Percentiles rank a stretch among this genome's conserved stretches.
These are phyloP conservation scores for Suillus fuscotomentosus DNA, from an alignment of 768 basidiomycete genomes.

Conservation along the genomic window DNA sequence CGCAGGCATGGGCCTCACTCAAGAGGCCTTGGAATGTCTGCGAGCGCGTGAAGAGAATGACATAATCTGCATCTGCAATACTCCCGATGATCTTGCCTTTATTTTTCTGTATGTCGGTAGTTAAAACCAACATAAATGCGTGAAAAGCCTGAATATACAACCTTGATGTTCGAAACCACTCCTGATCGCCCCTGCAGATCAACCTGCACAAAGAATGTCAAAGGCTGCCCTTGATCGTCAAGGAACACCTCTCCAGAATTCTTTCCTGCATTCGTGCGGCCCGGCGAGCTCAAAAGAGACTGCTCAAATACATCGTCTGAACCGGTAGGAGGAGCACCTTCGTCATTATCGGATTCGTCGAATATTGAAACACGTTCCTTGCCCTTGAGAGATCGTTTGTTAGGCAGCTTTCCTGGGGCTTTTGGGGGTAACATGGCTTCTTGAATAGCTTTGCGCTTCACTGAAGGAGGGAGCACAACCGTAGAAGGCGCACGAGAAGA, in stretches of 20 bases:
- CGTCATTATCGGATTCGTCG: conserved; percentile 14
- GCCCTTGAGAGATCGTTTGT: conserved; percentile 25
- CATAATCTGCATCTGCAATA: conserved; percentile 58
- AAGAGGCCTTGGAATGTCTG: conserved; percentile 50
- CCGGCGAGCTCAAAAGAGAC: neutral
- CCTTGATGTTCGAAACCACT: conserved; percentile 60
- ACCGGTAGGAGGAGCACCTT: conserved; percentile 15
- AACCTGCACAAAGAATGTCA: conserved; percentile 68
- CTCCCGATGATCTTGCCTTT: conserved; percentile 59
- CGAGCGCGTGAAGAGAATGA: conserved; percentile 52
- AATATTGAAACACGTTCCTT: conserved; percentile 23
- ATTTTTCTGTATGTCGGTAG: conserved; percentile 47
- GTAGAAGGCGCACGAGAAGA: conserved; percentile 6
- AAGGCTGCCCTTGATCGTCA: conserved; percentile 37
- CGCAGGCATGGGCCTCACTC: conserved; percentile 29
- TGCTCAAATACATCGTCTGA: conserved; percentile 7
- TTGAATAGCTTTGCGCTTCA: conserved; percentile 20
- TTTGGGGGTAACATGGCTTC: conserved; percentile 13
- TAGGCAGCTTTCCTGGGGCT: conserved; percentile 14
- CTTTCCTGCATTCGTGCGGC: conserved; percentile 11
- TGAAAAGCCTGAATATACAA: conserved; percentile 23
- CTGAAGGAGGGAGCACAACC: conserved; percentile 9
- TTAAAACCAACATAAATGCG: neutral
- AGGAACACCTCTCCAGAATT: conserved; percentile 41
- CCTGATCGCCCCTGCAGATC: conserved; percentile 54